These are phyloP conservation scores for Plasmodium relictum DNA, from an alignment of 169 alveolate species.

Conservation along the genomic window DNA sequence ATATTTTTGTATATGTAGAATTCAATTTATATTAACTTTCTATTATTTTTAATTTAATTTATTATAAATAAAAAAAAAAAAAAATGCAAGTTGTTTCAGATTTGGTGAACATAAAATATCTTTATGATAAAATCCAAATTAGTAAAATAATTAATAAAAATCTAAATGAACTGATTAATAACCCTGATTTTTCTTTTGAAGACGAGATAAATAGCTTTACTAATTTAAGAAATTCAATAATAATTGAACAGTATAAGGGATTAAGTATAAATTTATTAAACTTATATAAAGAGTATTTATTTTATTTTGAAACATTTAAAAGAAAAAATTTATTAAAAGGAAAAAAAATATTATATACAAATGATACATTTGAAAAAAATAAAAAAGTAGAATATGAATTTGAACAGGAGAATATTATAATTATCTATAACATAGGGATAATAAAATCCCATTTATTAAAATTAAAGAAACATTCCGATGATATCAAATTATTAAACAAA, in stretches of 20 bases:
- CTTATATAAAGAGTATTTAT: constrained; percentile 74
- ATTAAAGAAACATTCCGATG: constrained; percentile 39
- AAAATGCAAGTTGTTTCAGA: constrained; percentile 71
- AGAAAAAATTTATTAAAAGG: constrained; percentile 42
- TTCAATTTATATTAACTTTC: background rate
- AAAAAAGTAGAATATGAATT: constrained; percentile 64
- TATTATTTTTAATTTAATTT: background rate
- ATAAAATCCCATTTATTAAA: constrained; percentile 34
- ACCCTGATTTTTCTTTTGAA: constrained; percentile 9
- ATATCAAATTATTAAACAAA: constrained; percentile 52
- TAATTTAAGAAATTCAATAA: constrained; percentile 22
- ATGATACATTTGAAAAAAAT: constrained; percentile 46
- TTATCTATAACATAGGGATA: constrained; percentile 44
- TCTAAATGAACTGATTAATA: constrained; percentile 19
- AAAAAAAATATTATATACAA: constrained; percentile 29
- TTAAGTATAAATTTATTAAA: constrained; percentile 17
- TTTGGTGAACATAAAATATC: constrained; percentile 41
- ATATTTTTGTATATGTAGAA: constrained; percentile 2
- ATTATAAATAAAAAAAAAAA: background rate
- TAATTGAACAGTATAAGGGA: constrained; percentile 35
- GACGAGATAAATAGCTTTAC: constrained; percentile 34
- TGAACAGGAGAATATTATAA: constrained; percentile 40
- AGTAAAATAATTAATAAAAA: constrained; percentile 33
- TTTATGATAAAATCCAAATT: constrained; percentile 41
- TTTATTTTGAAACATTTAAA: constrained; percentile 63